Evolutionary conservation across 176 grass and related monocot species (phyloP).

Genomic region (Echinochloa phyllopogon): DNA sequence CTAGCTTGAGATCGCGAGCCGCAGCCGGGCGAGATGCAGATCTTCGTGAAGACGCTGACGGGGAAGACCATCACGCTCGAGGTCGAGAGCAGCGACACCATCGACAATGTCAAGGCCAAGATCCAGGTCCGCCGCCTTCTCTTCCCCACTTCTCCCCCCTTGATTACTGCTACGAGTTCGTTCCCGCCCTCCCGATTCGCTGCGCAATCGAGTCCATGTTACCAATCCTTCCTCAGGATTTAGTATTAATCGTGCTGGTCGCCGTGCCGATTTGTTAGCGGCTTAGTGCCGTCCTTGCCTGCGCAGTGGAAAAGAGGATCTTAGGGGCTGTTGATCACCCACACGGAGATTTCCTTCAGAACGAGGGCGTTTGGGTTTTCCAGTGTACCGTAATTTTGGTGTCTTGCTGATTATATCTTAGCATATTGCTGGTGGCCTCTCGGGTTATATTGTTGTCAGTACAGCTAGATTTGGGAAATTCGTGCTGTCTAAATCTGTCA

Average conservation of each 20-base stretch:
- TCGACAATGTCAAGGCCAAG: constrained; percentile 88
- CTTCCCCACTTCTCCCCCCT: neutral
- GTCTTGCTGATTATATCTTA: neutral
- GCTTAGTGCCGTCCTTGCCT: neutral
- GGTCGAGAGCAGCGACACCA: constrained; percentile 86
- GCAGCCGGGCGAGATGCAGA: constrained; percentile 44
- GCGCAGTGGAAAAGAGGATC: neutral
- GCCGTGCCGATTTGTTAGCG: neutral
- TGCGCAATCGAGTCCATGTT: neutral
- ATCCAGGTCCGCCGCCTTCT: constrained; percentile 57
- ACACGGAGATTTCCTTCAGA: neutral
- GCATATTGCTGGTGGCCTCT: neutral
- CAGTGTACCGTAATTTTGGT: neutral
- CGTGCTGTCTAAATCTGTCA: neutral
- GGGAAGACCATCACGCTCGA: constrained; percentile 91
- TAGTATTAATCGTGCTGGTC: neutral
- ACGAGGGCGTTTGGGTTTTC: neutral
- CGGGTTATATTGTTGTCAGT: neutral
- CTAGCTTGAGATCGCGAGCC: constrained; percentile 24
- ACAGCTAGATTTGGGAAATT: neutral
- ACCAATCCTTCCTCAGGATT: neutral
- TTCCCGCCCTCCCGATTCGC: neutral
- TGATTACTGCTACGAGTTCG: neutral
- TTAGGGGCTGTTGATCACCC: neutral
- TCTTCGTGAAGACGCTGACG: constrained; percentile 75